A percentile compares a stretch with the other conserved stretches of the same genome.
These are phyloP conservation scores for Lolium rigidum DNA, from an alignment of 176 grass and related monocot species.

Conservation along the genomic window DNA sequence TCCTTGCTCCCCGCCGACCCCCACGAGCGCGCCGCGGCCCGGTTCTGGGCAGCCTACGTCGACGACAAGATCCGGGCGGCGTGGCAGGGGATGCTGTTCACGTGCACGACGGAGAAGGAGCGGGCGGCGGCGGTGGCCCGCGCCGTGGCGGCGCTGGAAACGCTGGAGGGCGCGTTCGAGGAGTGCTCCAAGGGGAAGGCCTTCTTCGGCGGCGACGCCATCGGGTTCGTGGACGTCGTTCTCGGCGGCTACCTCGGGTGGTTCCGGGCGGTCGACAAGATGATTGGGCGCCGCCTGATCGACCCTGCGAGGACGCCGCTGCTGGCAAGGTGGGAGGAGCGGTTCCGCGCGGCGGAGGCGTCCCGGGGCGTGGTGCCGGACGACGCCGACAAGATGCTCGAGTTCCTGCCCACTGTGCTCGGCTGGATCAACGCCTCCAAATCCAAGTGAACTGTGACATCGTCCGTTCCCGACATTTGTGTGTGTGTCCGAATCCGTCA, in stretches of 20 bases:
- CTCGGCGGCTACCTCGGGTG: slow-evolving; percentile 48
- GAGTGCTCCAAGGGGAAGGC: slow-evolving; percentile 17
- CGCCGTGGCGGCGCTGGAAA: slow-evolving; percentile 16
- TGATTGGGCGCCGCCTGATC: slow-evolving; percentile 27
- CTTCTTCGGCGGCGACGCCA: slow-evolving; percentile 59
- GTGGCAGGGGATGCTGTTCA: slow-evolving; percentile 27
- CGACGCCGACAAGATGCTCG: slow-evolving; percentile 45
- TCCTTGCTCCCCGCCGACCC: slow-evolving; percentile 53
- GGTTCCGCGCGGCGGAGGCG: slow-evolving; percentile 37
- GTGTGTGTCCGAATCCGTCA: not conserved
- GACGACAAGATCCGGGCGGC: slow-evolving; percentile 48
- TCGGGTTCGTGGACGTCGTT: slow-evolving; percentile 51
- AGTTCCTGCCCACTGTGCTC: slow-evolving; percentile 28
- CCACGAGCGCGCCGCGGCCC: slow-evolving; percentile 44
- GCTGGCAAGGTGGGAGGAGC: slow-evolving; percentile 50
- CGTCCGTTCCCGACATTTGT: not conserved
- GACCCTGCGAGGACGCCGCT: slow-evolving; percentile 45
- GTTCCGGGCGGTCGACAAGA: slow-evolving; percentile 36
- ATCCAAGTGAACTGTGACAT: not conserved
- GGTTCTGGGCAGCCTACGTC: slow-evolving; percentile 69
- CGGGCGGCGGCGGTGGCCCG: slow-evolving; percentile 29
- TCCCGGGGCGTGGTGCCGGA: slow-evolving; percentile 47
- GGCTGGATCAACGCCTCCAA: not conserved
- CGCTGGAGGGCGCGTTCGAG: slow-evolving; percentile 42
- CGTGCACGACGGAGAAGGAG: slow-evolving; percentile 39